Percentiles rank a stretch among this genome's conserved stretches.
Conservation (phyloP, 2,329 filamentous ascomycete genomes). For the Aureobasidium sp. region DNA sequence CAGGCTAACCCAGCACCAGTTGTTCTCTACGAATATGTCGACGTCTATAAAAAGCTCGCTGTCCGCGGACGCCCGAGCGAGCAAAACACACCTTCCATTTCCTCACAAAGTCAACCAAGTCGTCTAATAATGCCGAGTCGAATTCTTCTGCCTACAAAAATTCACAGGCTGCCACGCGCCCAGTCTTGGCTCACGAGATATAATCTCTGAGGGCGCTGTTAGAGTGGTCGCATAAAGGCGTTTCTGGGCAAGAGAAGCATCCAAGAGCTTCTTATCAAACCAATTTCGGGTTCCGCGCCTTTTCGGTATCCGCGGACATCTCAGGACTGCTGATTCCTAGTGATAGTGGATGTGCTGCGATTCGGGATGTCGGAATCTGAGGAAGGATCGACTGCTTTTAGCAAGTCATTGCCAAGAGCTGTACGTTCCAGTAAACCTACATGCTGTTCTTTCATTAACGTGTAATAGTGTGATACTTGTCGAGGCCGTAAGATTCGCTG, state of each 20-base stretch:
- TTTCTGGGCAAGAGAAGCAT: background rate
- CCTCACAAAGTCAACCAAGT: background rate
- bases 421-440: background rate
- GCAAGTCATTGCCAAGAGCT: conserved; percentile 10
- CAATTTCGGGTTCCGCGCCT: background rate
- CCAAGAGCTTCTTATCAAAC: background rate
- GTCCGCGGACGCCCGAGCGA: background rate
- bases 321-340: background rate
- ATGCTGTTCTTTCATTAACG: background rate
- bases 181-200: background rate
- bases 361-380: background rate
- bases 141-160: background rate
- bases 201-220: background rate
- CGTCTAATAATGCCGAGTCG: background rate
- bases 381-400: background rate
- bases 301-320: background rate
- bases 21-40: background rate
- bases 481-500: conserved; percentile 12
- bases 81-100: background rate
- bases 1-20: background rate
- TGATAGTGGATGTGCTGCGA: background rate
- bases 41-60: background rate
- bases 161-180: background rate
- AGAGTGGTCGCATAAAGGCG: background rate
- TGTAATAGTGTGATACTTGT: conserved; percentile 7